A percentile compares a stretch with the other conserved stretches of the same genome.
These are phyloP conservation scores for Penicillium diatomitis DNA, from an alignment of 495 filamentous ascomycete species.

Conservation along the genomic window DNA sequence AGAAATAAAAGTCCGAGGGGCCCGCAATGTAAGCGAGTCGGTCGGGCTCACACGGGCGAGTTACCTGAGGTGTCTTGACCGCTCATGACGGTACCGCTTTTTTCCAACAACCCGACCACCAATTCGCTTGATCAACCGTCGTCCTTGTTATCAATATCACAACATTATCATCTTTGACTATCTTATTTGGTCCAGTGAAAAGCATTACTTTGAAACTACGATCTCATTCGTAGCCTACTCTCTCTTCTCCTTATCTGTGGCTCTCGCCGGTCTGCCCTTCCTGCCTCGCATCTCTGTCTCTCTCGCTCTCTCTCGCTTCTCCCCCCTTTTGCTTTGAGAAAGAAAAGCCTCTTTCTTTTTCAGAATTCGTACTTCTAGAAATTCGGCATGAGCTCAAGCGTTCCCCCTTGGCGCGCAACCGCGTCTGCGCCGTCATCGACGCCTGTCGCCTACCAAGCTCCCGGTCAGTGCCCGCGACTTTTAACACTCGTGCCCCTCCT, in stretches of 20 bases:
- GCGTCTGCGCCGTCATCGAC: constrained; percentile 25
- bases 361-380: constrained; percentile 3
- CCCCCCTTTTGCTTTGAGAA: too few species aligned
- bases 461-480: constrained; percentile 21
- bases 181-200: too few species aligned
- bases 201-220: background rate
- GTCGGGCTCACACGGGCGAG: background rate
- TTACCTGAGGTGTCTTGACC: too few species aligned
- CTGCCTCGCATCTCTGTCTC: constrained; percentile 5
- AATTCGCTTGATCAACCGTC: background rate
- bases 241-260: constrained; percentile 6
- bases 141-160: too few species aligned
- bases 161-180: too few species aligned
- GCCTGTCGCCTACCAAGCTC: constrained; percentile 15
- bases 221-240: constrained; percentile 12
- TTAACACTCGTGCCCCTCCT: background rate
- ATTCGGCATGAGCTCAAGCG: constrained; percentile 30
- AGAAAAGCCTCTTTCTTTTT: too few species aligned
- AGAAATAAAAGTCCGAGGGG: constrained; percentile 6
- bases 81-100: too few species aligned
- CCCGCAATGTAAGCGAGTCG: constrained; percentile 10
- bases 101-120: too few species aligned
- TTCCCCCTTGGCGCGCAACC: constrained; percentile 35
- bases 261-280: constrained; percentile 2
- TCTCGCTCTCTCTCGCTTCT: constrained; percentile 9